A percentile compares a stretch with the other conserved stretches of the same genome.
Conservation (phyloP, 2,329 filamentous ascomycete species). For the Colletotrichum aenigma region DNA sequence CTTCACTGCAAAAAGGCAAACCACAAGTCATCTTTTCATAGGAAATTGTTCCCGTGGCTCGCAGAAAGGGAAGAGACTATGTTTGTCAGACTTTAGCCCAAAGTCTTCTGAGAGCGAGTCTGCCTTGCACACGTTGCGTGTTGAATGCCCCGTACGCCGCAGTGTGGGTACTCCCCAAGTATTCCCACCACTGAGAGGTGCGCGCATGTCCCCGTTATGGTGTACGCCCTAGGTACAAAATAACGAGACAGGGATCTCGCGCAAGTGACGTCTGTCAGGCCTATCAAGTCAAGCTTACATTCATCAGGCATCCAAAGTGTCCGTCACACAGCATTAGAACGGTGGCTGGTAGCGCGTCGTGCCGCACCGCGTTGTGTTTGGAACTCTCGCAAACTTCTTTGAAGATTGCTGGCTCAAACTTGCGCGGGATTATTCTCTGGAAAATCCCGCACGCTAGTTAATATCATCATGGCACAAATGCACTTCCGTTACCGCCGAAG, state of each 20-base stretch:
- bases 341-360: neutral
- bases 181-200: neutral
- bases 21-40: neutral
- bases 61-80: neutral
- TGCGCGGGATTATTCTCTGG: neutral
- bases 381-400: neutral
- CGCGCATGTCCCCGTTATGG: neutral
- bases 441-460: neutral
- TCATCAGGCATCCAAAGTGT: neutral
- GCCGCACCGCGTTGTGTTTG: neutral
- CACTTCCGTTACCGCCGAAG: neutral
- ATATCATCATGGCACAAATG: neutral
- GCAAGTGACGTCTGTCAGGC: neutral
- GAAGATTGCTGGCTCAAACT: neutral
- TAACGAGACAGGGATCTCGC: neutral
- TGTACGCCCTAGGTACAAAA: neutral
- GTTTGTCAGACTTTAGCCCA: neutral
- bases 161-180: neutral
- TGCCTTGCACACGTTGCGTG: neutral
- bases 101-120: neutral
- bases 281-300: neutral
- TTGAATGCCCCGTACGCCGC: neutral
- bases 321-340: neutral
- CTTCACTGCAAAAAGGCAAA: neutral
- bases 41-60: neutral